Evolutionary conservation across 306 rosid species (phyloP), one percentile per base, ranked within the genome.

Genomic region (Inga leiocalycina): DNA sequence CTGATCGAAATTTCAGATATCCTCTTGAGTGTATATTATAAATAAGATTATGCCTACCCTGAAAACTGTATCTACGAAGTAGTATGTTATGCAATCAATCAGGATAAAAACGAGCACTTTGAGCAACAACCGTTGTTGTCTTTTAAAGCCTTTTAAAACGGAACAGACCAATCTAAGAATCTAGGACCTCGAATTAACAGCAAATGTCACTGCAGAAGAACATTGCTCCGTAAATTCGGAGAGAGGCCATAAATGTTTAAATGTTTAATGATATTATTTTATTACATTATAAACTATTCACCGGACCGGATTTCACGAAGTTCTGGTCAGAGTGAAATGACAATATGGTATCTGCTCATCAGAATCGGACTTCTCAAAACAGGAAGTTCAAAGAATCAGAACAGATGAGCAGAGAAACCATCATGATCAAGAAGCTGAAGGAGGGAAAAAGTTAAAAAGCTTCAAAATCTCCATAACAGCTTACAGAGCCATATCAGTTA

Each of bases 401-500:
- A 49, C 6, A 54, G 8, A 37, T 20, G 45, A 76, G 15, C 39
- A 75, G 51, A 69, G 34, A 79, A 85, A 82, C 56, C 56, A 49
- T 15, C 56, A 49, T 15, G 56, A 49, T 66, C 56, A 35, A 83
- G 27, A 56, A 74, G 75, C 46, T 57, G 35, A 17, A 6, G 19
- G 46, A 9, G 65, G 46, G 52, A 37, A 30, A 51, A 48, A 14
- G 20, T 49, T 49, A 35, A 22, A 37, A 48, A 6, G 24, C 54
- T 75, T 64, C 51, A 20, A 49, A 62, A 52, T 69, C 73, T 79
- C 79, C 32, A 65, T 76, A 49, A 54, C n/a, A 67, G 78, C 81
- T 52, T 66, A 73, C 74, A 80, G 46, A 3, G n/a, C 65, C 66
- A 82, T 66, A 75, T 79, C 75, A 77, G 64, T 43, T 57, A 51